Conservation (phyloP, 768 basidiomycete genomes). For the Lentinula detonsa region DNA sequence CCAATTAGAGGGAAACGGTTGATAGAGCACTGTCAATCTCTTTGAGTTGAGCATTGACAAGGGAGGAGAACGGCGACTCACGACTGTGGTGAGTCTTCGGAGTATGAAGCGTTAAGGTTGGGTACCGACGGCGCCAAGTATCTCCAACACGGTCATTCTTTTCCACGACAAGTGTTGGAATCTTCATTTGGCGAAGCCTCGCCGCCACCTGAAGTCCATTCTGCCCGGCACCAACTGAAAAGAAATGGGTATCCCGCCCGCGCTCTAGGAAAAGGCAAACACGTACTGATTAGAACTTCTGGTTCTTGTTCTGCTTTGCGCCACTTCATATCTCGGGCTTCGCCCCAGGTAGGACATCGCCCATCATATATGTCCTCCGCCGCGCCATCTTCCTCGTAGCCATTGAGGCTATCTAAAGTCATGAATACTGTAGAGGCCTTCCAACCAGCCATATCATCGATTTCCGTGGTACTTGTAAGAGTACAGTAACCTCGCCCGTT, state of each 20-base stretch:
- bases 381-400: slow-evolving; percentile 11
- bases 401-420: slow-evolving; percentile 11
- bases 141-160: slow-evolving; percentile 28
- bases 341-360: not conserved
- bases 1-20: slow-evolving; percentile 21
- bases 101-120: slow-evolving; percentile 34
- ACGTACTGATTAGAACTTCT: slow-evolving; percentile 1
- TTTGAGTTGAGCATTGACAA: slow-evolving; percentile 1
- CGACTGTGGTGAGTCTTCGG: slow-evolving; percentile 18
- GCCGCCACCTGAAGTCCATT: slow-evolving; percentile 37
- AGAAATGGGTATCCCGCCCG: not conserved
- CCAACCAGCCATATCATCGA: slow-evolving; percentile 4
- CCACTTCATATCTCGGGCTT: not conserved
- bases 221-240: slow-evolving; percentile 38
- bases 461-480: not conserved
- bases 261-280: not conserved
- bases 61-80: slow-evolving; percentile 10
- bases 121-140: slow-evolving; percentile 37
- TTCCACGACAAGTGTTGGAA: slow-evolving; percentile 33
- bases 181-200: slow-evolving; percentile 33
- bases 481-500: not conserved
- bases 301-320: not conserved
- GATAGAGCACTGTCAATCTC: slow-evolving; percentile 9
- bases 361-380: slow-evolving; percentile 4
- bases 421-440: slow-evolving; percentile 11